These are phyloP conservation scores for Eucalyptus camaldulensis DNA, from an alignment of 345 rosid genomes.

Conservation along the genomic window DNA sequence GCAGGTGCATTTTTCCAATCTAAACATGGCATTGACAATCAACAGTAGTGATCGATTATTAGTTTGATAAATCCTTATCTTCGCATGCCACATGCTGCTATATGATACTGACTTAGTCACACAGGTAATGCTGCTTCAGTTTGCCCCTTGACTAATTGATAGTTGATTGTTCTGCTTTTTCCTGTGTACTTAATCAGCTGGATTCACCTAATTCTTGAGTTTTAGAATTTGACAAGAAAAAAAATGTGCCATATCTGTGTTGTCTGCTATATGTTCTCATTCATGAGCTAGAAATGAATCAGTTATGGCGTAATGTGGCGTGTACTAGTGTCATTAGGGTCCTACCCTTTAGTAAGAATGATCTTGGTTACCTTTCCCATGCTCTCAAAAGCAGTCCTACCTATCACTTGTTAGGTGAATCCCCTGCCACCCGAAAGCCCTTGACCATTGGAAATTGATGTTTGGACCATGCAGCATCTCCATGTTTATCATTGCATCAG, in stretches of 20 bases:
- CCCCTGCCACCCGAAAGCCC: not conserved
- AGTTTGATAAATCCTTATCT: not conserved
- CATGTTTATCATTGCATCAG: not conserved
- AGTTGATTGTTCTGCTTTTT: not conserved
- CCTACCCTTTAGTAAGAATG: not conserved
- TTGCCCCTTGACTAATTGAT: not conserved
- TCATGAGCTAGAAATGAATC: not conserved
- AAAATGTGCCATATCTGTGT: not conserved
- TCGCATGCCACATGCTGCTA: not conserved
- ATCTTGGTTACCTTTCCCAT: not conserved
- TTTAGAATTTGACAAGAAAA: not conserved
- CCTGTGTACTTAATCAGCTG: not conserved
- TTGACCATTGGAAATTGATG: not conserved
- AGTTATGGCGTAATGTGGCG: not conserved
- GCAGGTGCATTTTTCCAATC: not conserved
- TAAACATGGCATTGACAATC: not conserved
- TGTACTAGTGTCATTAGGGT: not conserved
- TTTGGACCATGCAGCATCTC: not conserved
- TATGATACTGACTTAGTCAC: not conserved
- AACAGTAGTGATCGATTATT: not conserved
- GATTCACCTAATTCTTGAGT: not conserved
- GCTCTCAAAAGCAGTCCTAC: not conserved
- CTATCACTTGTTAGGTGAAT: not conserved
- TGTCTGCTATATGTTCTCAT: not conserved
- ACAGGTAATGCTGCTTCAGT: not conserved